These are phyloP conservation scores for Apiospora saccharicola DNA, from an alignment of 2,329 filamentous ascomycete species.

Conservation along the genomic window DNA sequence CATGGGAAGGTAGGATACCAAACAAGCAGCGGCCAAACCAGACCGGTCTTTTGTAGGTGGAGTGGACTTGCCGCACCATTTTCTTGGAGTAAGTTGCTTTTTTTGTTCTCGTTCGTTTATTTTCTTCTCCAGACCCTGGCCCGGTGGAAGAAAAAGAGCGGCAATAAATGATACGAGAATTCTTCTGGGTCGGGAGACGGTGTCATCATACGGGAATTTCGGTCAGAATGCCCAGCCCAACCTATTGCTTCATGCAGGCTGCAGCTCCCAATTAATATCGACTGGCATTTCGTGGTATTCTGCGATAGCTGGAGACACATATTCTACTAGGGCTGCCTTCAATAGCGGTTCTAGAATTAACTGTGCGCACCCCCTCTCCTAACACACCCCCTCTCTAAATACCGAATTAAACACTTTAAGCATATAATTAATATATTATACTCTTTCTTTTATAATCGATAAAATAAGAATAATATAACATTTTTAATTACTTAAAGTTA, in stretches of 20 bases:
- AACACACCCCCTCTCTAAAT: too few species aligned
- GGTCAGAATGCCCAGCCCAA: neutral
- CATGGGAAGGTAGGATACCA: neutral
- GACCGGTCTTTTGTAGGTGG: slow-evolving; percentile 18
- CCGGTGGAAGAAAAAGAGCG: neutral
- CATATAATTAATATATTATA: too few species aligned
- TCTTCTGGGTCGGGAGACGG: neutral
- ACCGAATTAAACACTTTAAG: too few species aligned
- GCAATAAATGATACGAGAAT: neutral
- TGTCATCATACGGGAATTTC: neutral
- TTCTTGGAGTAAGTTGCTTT: neutral
- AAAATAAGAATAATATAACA: too few species aligned
- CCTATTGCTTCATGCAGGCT: neutral
- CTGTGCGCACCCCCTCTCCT: too few species aligned
- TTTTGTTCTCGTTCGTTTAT: neutral
- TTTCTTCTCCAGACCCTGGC: neutral
- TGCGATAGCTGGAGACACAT: neutral
- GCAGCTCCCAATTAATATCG: slow-evolving; percentile 16
- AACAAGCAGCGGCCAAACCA: neutral
- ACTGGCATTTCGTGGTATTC: neutral
- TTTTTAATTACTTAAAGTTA: too few species aligned
- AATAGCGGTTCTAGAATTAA: slow-evolving; percentile 4
- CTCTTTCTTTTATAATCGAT: too few species aligned
- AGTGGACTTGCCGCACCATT: slow-evolving; percentile 8
- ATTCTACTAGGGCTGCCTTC: neutral